phyloP scores from a whole-genome alignment of 2,329 filamentous ascomycete genomes.

The Cercospora sesami region DNA sequence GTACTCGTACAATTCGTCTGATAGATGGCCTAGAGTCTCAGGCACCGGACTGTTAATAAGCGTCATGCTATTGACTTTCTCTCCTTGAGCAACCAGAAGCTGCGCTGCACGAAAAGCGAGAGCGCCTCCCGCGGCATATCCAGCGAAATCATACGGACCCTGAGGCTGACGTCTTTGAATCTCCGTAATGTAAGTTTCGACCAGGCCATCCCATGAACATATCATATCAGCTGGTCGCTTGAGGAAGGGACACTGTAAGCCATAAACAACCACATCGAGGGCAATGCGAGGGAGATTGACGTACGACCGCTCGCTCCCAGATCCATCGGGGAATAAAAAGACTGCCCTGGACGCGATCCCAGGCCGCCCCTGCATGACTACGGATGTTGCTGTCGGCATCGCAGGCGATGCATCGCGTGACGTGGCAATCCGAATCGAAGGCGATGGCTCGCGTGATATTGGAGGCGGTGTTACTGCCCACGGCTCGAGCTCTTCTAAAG shows the following conservation, averaged over 20 bases:
- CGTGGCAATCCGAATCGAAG: neutral
- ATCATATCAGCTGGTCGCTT: slow-evolving; percentile 17
- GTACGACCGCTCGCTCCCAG: slow-evolving; percentile 6
- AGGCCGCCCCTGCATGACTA: slow-evolving; percentile 11
- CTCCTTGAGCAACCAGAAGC: slow-evolving; percentile 15
- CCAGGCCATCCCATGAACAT: slow-evolving; percentile 16
- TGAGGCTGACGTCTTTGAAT: slow-evolving; percentile 41
- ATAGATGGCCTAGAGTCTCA: slow-evolving; percentile 60
- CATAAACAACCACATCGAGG: slow-evolving; percentile 33
- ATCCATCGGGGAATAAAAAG: slow-evolving; percentile 14
- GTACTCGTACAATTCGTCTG: slow-evolving; percentile 53
- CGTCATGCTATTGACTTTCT: slow-evolving; percentile 32
- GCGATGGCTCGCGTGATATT: neutral
- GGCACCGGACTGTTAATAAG: slow-evolving; percentile 37
- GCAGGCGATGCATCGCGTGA: neutral
- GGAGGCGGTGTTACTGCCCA: neutral
- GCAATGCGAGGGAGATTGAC: slow-evolving; percentile 10
- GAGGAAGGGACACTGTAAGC: slow-evolving; percentile 48
- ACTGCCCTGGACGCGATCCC: neutral
- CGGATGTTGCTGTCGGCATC: slow-evolving; percentile 1
- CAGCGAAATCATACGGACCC: slow-evolving; percentile 41
- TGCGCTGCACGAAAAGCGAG: slow-evolving; percentile 27
- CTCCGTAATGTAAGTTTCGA: slow-evolving; percentile 28
- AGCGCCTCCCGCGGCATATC: slow-evolving; percentile 30
- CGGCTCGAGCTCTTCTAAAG: slow-evolving; percentile 5